Conservation (phyloP, 2,329 filamentous ascomycete genomes). For the Cladosporium austrohemisphaericum region DNA sequence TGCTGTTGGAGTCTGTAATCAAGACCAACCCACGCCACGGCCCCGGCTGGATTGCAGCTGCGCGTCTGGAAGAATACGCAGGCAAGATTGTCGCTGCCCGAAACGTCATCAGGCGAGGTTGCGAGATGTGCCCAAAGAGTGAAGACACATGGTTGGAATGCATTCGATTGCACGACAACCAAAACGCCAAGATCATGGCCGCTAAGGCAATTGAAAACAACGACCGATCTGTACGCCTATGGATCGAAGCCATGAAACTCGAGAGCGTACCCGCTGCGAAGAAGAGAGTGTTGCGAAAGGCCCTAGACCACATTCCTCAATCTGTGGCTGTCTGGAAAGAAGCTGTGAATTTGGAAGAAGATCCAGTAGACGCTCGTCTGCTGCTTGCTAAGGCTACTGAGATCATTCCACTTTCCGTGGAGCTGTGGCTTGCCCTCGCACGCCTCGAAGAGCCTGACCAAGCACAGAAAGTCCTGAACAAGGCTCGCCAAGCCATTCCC, state of each 20-base stretch:
- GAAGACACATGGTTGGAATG: constrained; percentile 96
- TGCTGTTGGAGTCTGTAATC: constrained; percentile 92
- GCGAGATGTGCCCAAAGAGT: constrained; percentile 85
- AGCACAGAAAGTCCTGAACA: constrained; percentile 92
- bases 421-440: constrained; percentile 91
- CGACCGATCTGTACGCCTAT: constrained; percentile 79
- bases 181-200: constrained; percentile 93
- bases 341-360: constrained; percentile 90
- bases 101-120: constrained; percentile 82
- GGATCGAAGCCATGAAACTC: constrained; percentile 93
- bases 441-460: constrained; percentile 85
- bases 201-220: constrained; percentile 91
- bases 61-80: constrained; percentile 85
- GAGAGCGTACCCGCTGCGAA: constrained; percentile 79
- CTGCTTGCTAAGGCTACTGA: constrained; percentile 93
- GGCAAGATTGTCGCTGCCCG: constrained; percentile 87
- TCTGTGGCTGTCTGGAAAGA: constrained; percentile 98
- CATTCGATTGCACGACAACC: constrained; percentile 71
- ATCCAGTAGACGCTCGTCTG: constrained; percentile 79
- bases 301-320: constrained; percentile 86
- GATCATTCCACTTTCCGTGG: constrained; percentile 87
- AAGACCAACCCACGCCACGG: constrained; percentile 95
- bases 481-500: constrained; percentile 86
- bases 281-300: constrained; percentile 88
- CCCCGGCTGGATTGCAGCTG: constrained; percentile 92